Percentiles rank a stretch among this genome's conserved stretches.
Evolutionary conservation across 768 basidiomycete genomes (phyloP).

Genomic region (Hericium rajendrae): DNA sequence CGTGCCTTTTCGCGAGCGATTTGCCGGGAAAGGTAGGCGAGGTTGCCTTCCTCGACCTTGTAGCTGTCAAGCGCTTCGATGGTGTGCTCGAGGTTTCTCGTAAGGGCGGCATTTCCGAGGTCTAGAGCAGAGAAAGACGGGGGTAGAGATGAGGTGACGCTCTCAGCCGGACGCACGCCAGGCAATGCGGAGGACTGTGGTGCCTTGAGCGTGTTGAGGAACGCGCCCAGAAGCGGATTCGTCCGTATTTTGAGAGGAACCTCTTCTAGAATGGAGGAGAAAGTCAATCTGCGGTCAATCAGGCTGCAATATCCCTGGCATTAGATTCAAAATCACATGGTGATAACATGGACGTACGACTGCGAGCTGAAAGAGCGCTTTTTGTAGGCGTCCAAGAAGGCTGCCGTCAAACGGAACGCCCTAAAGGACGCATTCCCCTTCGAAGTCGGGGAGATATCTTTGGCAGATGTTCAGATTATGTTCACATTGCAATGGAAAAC

Average conservation of each 20-base stretch:
- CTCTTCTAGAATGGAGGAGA: conserved; percentile 79
- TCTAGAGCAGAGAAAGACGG: conserved; percentile 63
- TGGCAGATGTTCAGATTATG: background rate
- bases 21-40: conserved; percentile 80
- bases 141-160: conserved; percentile 28
- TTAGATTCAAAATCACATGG: background rate
- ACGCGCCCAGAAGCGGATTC: conserved; percentile 70
- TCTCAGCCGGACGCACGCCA: conserved; percentile 27
- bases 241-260: conserved; percentile 79
- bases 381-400: conserved; percentile 77
- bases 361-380: conserved; percentile 75
- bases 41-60: conserved; percentile 85
- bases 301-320: conserved; percentile 36
- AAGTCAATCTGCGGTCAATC: conserved; percentile 71
- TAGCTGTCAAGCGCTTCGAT: conserved; percentile 80
- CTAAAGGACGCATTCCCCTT: conserved; percentile 84
- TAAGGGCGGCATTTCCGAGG: conserved; percentile 58
- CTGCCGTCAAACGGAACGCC: conserved; percentile 74
- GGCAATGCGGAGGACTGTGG: conserved; percentile 30
- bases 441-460: conserved; percentile 70
- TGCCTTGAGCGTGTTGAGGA: conserved; percentile 56
- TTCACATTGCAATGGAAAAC: too few relatives aligned
- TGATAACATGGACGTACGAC: conserved; percentile 42
- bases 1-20: conserved; percentile 77
- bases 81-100: conserved; percentile 73